phyloP scores from a whole-genome alignment of 257 asterid species.

The Nicotiana paniculata region DNA sequence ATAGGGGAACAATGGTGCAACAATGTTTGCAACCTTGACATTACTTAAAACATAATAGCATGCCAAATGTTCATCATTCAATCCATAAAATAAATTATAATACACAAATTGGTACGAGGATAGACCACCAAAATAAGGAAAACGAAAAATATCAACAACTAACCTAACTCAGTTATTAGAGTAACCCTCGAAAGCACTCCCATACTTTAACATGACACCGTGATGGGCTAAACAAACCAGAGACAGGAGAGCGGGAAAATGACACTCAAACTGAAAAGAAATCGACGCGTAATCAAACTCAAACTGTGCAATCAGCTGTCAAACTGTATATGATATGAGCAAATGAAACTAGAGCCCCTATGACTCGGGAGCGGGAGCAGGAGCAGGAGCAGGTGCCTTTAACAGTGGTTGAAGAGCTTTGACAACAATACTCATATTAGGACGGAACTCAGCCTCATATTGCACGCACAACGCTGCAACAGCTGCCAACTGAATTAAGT shows the following conservation, averaged over 20 bases:
- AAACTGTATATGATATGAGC: slow-evolving; percentile 23
- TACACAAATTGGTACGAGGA: background rate
- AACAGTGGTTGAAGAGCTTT: slow-evolving; percentile 82
- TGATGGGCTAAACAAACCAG: background rate
- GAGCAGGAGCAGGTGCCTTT: slow-evolving; percentile 52
- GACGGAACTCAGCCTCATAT: slow-evolving; percentile 88
- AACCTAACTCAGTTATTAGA: background rate
- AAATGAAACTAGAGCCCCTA: background rate
- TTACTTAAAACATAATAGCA: background rate
- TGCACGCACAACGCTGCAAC: slow-evolving; percentile 92
- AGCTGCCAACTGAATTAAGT: slow-evolving; percentile 63
- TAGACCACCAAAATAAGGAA: background rate
- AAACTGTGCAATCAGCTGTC: background rate
- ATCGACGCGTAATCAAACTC: background rate
- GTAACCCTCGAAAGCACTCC: background rate
- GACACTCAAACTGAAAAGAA: background rate
- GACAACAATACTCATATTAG: slow-evolving; percentile 87
- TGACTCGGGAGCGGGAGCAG: slow-evolving; percentile 12
- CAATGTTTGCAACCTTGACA: too few relatives aligned
- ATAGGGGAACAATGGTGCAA: too few relatives aligned
- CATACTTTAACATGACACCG: background rate
- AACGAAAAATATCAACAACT: background rate
- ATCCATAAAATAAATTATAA: background rate
- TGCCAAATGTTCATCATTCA: background rate
- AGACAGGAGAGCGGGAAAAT: background rate